Evolutionary conservation across 495 filamentous ascomycete genomes (phyloP).

Genomic region (Penicillium herquei): DNA sequence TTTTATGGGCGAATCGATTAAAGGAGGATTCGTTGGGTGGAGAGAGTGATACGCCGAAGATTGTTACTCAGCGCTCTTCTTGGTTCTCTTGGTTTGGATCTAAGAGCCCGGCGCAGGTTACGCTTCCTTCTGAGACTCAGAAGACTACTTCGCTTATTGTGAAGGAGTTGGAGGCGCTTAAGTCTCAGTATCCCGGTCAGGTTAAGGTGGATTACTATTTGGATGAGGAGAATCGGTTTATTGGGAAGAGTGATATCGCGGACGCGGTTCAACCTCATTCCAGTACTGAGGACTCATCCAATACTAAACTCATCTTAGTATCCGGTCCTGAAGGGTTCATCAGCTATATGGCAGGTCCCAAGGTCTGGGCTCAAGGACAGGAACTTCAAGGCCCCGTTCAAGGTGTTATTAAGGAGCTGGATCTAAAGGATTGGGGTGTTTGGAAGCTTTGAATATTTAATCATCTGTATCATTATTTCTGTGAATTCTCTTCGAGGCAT

Average conservation of each 20-base stretch:
- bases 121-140: not conserved
- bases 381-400: slow-evolving; percentile 68
- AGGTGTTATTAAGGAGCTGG: slow-evolving; percentile 53
- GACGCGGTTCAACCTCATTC: slow-evolving; percentile 26
- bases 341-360: slow-evolving; percentile 71
- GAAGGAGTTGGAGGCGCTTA: slow-evolving; percentile 58
- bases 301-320: slow-evolving; percentile 66
- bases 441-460: slow-evolving; percentile 54
- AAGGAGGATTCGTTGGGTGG: slow-evolving; percentile 58
- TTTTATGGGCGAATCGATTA: slow-evolving; percentile 67
- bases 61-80: slow-evolving; percentile 15
- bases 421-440: slow-evolving; percentile 56
- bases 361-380: slow-evolving; percentile 65
- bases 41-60: slow-evolving; percentile 26
- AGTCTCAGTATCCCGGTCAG: slow-evolving; percentile 50
- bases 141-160: slow-evolving; percentile 47
- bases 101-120: not conserved
- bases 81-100: slow-evolving; percentile 35
- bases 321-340: slow-evolving; percentile 93
- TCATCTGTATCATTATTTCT: slow-evolving; percentile 23
- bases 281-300: slow-evolving; percentile 12
- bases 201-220: slow-evolving; percentile 70
- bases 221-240: slow-evolving; percentile 70
- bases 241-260: slow-evolving; percentile 50
- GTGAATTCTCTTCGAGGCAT: not conserved